Percentiles rank a stretch among this genome's conserved stretches.
Conservation (phyloP, 2,329 filamentous ascomycete genomes). For the Elsinoe australis region DNA sequence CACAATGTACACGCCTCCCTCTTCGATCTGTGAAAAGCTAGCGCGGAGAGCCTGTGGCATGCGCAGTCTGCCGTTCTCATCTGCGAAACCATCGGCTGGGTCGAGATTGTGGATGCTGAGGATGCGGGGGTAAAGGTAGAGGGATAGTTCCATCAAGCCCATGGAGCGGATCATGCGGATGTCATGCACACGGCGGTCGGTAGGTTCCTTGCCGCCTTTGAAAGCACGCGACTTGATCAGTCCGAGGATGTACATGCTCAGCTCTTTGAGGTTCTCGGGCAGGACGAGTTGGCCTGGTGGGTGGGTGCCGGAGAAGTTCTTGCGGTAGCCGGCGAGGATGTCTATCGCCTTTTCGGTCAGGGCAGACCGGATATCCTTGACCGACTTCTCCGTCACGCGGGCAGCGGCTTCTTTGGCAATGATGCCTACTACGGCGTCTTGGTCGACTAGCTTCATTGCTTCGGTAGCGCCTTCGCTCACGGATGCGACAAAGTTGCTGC, state of each 20-base stretch:
- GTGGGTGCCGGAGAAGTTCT: slow-evolving; percentile 79
- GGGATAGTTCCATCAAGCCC: slow-evolving; percentile 73
- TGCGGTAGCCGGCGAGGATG: slow-evolving; percentile 83
- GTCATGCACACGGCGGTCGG: slow-evolving; percentile 84
- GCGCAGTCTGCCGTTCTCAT: slow-evolving; percentile 77
- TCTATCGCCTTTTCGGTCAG: slow-evolving; percentile 90
- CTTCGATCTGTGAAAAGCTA: slow-evolving; percentile 80
- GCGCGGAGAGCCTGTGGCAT: slow-evolving; percentile 75
- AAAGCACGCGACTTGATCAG: slow-evolving; percentile 86
- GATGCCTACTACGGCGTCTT: slow-evolving; percentile 82
- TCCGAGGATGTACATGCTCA: slow-evolving; percentile 90
- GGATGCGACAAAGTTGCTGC: slow-evolving; percentile 86
- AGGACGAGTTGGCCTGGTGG: slow-evolving; percentile 89
- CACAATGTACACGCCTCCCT: slow-evolving; percentile 87
- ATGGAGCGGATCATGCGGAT: slow-evolving; percentile 84
- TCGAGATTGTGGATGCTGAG: slow-evolving; percentile 84
- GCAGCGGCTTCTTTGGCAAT: slow-evolving; percentile 89
- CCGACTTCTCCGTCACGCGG: slow-evolving; percentile 65
- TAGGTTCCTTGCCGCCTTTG: slow-evolving; percentile 83
- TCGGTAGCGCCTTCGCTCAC: slow-evolving; percentile 80
- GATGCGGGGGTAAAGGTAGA: slow-evolving; percentile 94
- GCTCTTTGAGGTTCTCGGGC: slow-evolving; percentile 92
- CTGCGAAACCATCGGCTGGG: slow-evolving; percentile 84
- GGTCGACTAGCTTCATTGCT: slow-evolving; percentile 84
- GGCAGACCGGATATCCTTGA: slow-evolving; percentile 77